Conservation (phyloP, 371 early-diverging fungal species). For the Cladochytrium tenue region DNA sequence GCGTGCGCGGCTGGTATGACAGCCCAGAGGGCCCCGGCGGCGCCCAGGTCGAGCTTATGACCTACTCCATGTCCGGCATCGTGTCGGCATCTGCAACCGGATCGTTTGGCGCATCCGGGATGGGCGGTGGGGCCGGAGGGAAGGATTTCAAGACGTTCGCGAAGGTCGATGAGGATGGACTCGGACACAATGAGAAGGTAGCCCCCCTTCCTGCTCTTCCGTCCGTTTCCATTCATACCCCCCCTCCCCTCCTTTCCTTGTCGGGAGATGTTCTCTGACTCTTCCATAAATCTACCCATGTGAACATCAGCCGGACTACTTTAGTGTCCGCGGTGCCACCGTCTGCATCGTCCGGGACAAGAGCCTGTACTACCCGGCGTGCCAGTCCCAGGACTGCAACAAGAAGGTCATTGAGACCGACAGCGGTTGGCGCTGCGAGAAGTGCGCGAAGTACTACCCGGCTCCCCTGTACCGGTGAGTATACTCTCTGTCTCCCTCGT, state of each 20-base stretch:
- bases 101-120: conserved; percentile 25
- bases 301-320: conserved; percentile 74
- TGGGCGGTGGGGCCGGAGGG: conserved; percentile 16
- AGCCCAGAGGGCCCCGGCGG: background rate
- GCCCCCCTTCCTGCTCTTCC: too few relatives aligned
- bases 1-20: conserved; percentile 87
- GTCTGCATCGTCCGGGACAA: conserved; percentile 61
- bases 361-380: conserved; percentile 79
- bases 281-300: too few relatives aligned
- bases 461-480: conserved; percentile 70
- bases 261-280: too few relatives aligned
- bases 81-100: too few relatives aligned
- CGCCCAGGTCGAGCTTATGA: conserved; percentile 32
- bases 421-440: conserved; percentile 87
- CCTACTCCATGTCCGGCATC: conserved; percentile 31
- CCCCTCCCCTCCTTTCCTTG: too few relatives aligned
- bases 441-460: conserved; percentile 71
- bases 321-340: conserved; percentile 66
- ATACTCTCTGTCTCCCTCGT: background rate
- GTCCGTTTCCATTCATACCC: too few relatives aligned
- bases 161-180: conserved; percentile 64
- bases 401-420: conserved; percentile 81
- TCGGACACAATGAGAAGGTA: conserved; percentile 67
- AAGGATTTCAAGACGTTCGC: conserved; percentile 47
- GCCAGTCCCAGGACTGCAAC: conserved; percentile 78